Percentiles rank a stretch among this genome's conserved stretches.
phyloP scores from a whole-genome alignment of 345 rosid species.

The Erysimum cheiranthoides region DNA sequence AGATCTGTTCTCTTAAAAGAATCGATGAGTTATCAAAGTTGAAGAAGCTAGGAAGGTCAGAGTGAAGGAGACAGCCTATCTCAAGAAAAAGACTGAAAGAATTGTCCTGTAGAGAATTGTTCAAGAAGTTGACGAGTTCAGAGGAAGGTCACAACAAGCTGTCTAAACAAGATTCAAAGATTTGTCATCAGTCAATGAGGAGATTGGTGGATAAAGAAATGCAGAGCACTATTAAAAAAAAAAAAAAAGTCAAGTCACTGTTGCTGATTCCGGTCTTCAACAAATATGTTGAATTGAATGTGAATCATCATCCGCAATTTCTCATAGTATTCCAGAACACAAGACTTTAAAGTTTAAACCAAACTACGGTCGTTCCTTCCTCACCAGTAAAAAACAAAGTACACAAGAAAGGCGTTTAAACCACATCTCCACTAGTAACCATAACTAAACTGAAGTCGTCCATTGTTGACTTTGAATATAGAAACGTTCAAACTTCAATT shows the following conservation, averaged over 20 bases:
- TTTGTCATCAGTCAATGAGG: slow-evolving; percentile 7
- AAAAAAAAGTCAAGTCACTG: background rate
- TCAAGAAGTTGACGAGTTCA: slow-evolving; percentile 44
- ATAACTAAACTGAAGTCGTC: slow-evolving; percentile 13
- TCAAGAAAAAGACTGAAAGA: slow-evolving; percentile 35
- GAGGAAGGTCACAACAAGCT: slow-evolving; percentile 15
- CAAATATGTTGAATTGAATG: background rate
- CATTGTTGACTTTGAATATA: slow-evolving; percentile 37
- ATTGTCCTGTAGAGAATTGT: slow-evolving; percentile 52
- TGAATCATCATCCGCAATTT: background rate
- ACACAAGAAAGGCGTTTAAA: background rate
- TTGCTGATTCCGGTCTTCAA: background rate
- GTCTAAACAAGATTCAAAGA: background rate
- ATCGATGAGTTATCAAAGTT: slow-evolving; percentile 71
- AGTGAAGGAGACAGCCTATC: background rate
- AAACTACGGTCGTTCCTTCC: slow-evolving; percentile 4
- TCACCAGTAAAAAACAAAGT: background rate
- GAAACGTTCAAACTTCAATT: slow-evolving; percentile 17
- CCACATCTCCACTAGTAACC: slow-evolving; percentile 7
- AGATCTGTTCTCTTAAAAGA: slow-evolving; percentile 56
- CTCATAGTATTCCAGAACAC: background rate
- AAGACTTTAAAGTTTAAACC: background rate
- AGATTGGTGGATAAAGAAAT: slow-evolving; percentile 13
- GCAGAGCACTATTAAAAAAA: background rate
- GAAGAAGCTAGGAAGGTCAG: slow-evolving; percentile 25